Evolutionary conservation across 345 rosid species (phyloP), one percentile per base, ranked within the genome.

Genomic region (Ceriops decandra): DNA sequence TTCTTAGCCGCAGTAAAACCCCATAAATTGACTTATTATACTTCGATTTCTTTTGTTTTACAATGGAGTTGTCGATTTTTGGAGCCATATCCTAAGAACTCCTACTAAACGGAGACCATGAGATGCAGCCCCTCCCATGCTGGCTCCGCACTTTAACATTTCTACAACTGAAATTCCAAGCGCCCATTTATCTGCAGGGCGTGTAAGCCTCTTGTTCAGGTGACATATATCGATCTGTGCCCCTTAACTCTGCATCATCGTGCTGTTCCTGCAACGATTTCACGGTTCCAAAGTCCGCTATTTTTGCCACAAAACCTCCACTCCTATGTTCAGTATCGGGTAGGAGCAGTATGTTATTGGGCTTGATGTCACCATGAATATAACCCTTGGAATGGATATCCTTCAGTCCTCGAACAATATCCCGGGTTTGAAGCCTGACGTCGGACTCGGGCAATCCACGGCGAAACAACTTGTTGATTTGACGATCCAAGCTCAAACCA

Each of bases 141-240:
- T 26, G 30, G 57, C 20, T 38, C 10, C n/a, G n/a, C 65, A 59
- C 5, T 22, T 58, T 6, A 68, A 7, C 72, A 68, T 56, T 27
- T 68, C 56, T 8, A 46, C 16, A 3, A 59, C 47, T 1, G 35
- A 7, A 17, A 63, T 58, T 5, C 72, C 72, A 42, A 59, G 35
- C 1, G 72, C 72, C 72, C 64, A 46, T 5, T 46, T 35, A 38
- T 68, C 64, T 8, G 42, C 72, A n/a, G 38, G 42, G 9, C 24
- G 1, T 13, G n/a, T 56, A 22, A 36, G 22, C 20, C n/a, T 57
- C 38, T 51, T 26, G 5, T 57, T 68, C 64, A 9, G 72, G 64
- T 27, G 72, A 68, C 72, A 68, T 42, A 13, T 57, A 68, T 9
- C 16, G 13, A 30, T 26, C 19, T 6, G 64, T 68, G 0, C 64